Percentiles rank a stretch among this genome's conserved stretches.
phyloP scores from a whole-genome alignment of 164 flowering plant genomes.

The Malania oleifera region DNA sequence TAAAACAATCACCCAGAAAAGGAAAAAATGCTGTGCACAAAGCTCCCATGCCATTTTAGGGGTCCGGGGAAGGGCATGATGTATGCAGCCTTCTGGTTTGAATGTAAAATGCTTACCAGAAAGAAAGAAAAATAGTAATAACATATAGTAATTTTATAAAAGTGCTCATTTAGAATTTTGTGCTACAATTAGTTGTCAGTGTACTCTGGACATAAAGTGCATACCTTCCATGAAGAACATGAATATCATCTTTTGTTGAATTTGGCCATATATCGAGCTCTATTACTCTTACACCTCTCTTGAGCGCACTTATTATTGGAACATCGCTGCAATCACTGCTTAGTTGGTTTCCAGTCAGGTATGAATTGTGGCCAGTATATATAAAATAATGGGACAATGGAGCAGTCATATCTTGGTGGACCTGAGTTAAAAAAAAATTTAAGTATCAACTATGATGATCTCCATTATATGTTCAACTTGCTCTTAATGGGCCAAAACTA shows the following conservation, averaged over 20 bases:
- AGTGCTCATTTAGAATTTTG: background rate
- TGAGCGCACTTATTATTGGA: slow-evolving; percentile 40
- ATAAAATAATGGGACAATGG: slow-evolving; percentile 48
- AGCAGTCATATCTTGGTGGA: slow-evolving; percentile 46
- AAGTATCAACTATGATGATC: too few relatives aligned
- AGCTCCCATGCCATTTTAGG: too few relatives aligned
- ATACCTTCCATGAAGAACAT: slow-evolving; percentile 52
- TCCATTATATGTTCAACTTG: background rate
- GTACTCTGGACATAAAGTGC: background rate
- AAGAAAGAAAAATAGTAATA: background rate
- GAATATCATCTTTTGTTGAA: slow-evolving; percentile 28
- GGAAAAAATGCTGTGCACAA: background rate
- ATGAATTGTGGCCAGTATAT: slow-evolving; percentile 49
- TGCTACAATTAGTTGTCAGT: background rate
- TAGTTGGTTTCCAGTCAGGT: slow-evolving; percentile 49
- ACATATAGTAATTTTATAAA: too few relatives aligned
- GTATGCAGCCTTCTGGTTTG: too few relatives aligned
- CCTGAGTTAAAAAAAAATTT: slow-evolving; percentile 17
- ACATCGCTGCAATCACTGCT: slow-evolving; percentile 41
- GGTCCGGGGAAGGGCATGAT: too few relatives aligned
- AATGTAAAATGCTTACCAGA: too few relatives aligned
- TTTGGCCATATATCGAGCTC: slow-evolving; percentile 57
- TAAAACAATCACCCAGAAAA: background rate
- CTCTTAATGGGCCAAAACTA: background rate
- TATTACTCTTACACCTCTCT: slow-evolving; percentile 40